phyloP scores from a whole-genome alignment of 192 early-diverging fungal genomes.

The Podila clonocystis region DNA sequence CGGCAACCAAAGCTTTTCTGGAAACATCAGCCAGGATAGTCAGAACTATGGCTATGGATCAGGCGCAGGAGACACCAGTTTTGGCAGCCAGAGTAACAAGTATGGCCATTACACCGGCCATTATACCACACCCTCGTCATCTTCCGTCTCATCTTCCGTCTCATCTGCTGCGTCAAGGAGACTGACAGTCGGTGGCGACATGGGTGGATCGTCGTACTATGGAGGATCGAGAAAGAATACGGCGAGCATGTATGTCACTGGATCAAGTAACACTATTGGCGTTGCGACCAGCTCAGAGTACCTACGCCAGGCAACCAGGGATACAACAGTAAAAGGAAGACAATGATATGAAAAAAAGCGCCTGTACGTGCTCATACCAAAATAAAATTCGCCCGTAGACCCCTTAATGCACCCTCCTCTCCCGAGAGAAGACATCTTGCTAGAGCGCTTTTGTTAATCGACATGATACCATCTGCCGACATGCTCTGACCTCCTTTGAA shows the following conservation, averaged over 20 bases:
- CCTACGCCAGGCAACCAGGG: conserved; percentile 17
- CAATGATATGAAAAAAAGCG: neutral
- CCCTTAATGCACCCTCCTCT: neutral
- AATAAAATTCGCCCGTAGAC: neutral
- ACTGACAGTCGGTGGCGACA: conserved; percentile 32
- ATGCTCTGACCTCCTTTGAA: too few relatives aligned
- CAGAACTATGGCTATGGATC: conserved; percentile 10
- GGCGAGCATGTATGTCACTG: conserved; percentile 43
- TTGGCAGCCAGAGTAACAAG: conserved; percentile 13
- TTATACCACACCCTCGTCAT: conserved; percentile 28
- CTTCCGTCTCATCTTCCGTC: conserved; percentile 20
- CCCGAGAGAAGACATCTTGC: too few relatives aligned
- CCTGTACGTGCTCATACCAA: neutral
- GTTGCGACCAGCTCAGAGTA: conserved; percentile 21
- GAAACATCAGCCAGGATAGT: conserved; percentile 10
- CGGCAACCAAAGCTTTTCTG: conserved; percentile 36
- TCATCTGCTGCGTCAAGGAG: conserved; percentile 17
- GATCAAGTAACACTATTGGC: conserved; percentile 40
- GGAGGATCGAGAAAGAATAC: conserved; percentile 33
- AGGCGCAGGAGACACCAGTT: conserved; percentile 3
- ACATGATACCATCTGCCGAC: too few relatives aligned
- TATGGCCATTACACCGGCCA: conserved; percentile 43
- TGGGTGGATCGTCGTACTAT: conserved; percentile 6
- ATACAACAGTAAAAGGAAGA: neutral
- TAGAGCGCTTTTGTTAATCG: too few relatives aligned